A percentile compares a stretch with the other conserved stretches of the same genome.
phyloP scores from a whole-genome alignment of 176 grass and related monocot genomes.

The Eragrostis nindensis region DNA sequence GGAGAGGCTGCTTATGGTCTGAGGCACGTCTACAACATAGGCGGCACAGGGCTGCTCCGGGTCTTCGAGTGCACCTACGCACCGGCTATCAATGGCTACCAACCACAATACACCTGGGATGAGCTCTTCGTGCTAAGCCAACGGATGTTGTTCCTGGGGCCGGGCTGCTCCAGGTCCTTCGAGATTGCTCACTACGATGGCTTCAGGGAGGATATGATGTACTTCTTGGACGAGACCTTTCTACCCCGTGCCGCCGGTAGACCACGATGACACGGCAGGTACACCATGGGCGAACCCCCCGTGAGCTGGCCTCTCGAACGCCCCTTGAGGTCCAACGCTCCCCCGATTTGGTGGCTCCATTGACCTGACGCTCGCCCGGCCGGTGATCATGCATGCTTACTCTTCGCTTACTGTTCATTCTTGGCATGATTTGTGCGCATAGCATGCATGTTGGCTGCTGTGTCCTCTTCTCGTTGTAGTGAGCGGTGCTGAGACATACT shows the following conservation, averaged over 20 bases:
- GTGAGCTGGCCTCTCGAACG: constrained; percentile 19
- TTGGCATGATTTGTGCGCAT: background rate
- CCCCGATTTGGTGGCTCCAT: constrained; percentile 55
- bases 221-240: constrained; percentile 43
- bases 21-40: constrained; percentile 22
- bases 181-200: constrained; percentile 27
- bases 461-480: background rate
- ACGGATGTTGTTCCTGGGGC: constrained; percentile 49
- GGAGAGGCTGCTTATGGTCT: constrained; percentile 45
- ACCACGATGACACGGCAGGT: constrained; percentile 50
- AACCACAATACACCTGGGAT: background rate
- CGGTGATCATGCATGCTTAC: constrained; percentile 1
- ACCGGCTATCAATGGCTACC: background rate
- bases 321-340: constrained; percentile 20
- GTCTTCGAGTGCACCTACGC: constrained; percentile 18
- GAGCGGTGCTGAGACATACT: too few relatives aligned
- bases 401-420: constrained; percentile 25
- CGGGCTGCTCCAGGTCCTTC: constrained; percentile 49
- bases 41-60: constrained; percentile 26
- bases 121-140: background rate
- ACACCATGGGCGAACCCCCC: constrained; percentile 3
- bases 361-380: constrained; percentile 14
- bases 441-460: background rate
- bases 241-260: background rate
- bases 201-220: constrained; percentile 27